A percentile compares a stretch with the other conserved stretches of the same genome.
Conservation (phyloP, 2,329 filamentous ascomycete species). For the Monilinia vaccinii-corymbosi region DNA sequence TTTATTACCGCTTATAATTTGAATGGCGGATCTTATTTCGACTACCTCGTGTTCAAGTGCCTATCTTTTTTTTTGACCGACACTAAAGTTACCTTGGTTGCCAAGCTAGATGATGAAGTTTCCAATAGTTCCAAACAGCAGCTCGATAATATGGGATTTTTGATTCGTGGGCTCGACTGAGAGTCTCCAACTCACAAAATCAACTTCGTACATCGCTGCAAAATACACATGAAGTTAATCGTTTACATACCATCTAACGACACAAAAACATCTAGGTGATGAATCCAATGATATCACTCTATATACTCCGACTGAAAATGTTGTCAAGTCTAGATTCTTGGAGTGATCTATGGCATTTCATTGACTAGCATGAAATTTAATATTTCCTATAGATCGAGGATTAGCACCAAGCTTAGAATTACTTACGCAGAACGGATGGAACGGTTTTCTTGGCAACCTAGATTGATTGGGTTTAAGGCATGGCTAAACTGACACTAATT, state of each 20-base stretch:
- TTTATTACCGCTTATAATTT: no score
- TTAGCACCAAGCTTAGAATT: background rate
- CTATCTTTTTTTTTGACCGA: no score
- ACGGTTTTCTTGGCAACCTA: background rate
- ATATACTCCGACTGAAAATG: no score
- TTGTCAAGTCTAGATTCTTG: background rate
- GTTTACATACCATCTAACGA: background rate
- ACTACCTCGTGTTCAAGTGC: no score
- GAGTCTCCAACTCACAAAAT: background rate
- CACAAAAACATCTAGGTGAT: background rate
- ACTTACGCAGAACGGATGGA: background rate
- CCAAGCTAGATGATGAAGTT: no score
- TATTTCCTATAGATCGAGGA: background rate
- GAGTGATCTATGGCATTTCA: background rate
- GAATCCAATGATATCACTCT: no score
- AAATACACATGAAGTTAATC: background rate
- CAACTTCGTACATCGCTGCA: background rate
- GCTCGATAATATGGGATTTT: no score
- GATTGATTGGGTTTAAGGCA: background rate
- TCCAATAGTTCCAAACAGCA: no score
- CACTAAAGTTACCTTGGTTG: no score
- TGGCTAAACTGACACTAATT: background rate
- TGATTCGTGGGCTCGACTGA: background rate
- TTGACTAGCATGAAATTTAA: background rate
- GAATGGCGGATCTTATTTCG: no score